phyloP scores from a whole-genome alignment of 306 rosid genomes.

The Aeschynomene evenia region DNA sequence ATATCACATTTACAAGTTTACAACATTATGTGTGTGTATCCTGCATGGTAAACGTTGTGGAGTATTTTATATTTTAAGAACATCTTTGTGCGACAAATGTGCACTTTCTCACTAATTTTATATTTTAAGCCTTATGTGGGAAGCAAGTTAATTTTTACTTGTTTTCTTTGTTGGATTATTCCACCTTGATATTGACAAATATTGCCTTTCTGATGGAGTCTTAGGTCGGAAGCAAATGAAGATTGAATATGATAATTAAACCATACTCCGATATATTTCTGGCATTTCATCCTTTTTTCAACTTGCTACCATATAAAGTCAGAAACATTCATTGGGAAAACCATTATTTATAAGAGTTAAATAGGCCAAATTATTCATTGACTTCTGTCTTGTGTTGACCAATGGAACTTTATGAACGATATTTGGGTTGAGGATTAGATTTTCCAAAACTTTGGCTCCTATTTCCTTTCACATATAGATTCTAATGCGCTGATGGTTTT shows the following conservation, averaged over 20 bases:
- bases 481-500: not conserved
- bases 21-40: not conserved
- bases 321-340: constrained; percentile 28
- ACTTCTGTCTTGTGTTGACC: constrained; percentile 32
- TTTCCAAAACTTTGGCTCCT: constrained; percentile 21
- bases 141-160: not conserved
- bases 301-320: constrained; percentile 1
- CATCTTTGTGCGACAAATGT: constrained; percentile 11
- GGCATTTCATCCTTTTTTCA: not conserved
- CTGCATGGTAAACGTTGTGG: not conserved
- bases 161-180: not conserved
- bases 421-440: not conserved
- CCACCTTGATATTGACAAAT: constrained; percentile 18
- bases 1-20: constrained; percentile 14
- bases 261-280: not conserved
- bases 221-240: constrained; percentile 22
- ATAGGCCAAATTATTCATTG: constrained; percentile 26
- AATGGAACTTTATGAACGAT: not conserved
- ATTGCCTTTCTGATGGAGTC: not conserved
- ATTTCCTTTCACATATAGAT: not conserved
- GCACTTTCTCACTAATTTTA: not conserved
- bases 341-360: constrained; percentile 29
- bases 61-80: not conserved
- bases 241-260: not conserved
- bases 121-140: not conserved